phyloP scores from a whole-genome alignment of 1,284 basidiomycete genomes.

The Cerrena zonata region DNA sequence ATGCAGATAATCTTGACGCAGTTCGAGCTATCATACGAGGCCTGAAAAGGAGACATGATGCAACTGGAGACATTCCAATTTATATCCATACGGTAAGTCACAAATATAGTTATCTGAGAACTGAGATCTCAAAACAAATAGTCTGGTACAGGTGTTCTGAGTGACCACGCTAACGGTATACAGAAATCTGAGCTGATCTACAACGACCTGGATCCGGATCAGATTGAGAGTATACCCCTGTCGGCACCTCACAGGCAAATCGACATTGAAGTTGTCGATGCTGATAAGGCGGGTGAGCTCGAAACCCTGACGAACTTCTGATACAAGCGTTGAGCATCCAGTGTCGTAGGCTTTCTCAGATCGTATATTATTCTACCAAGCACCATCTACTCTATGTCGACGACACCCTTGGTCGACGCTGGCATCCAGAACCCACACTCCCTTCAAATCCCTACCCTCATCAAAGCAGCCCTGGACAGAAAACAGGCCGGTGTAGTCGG shows the following conservation, averaged over 20 bases:
- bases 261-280: constrained; percentile 28
- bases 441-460: constrained; percentile 31
- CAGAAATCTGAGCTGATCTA: constrained; percentile 27
- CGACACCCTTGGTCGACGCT: constrained; percentile 29
- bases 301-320: background rate
- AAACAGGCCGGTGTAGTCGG: constrained; percentile 31
- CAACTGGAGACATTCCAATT: constrained; percentile 36
- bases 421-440: constrained; percentile 34
- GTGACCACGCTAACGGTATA: constrained; percentile 30
- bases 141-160: constrained; percentile 21
- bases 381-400: constrained; percentile 36
- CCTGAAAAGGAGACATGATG: constrained; percentile 36
- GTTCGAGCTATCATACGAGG: constrained; percentile 41
- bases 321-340: no score
- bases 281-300: constrained; percentile 28
- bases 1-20: constrained; percentile 36
- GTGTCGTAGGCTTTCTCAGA: constrained; percentile 34
- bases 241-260: constrained; percentile 31
- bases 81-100: constrained; percentile 47
- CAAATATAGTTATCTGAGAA: background rate
- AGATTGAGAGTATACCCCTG: constrained; percentile 29
- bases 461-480: constrained; percentile 25
- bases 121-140: background rate
- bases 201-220: constrained; percentile 31
- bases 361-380: constrained; percentile 36